Conservation (phyloP, 139 green algal genomes). For the Dunaliella sp. region DNA sequence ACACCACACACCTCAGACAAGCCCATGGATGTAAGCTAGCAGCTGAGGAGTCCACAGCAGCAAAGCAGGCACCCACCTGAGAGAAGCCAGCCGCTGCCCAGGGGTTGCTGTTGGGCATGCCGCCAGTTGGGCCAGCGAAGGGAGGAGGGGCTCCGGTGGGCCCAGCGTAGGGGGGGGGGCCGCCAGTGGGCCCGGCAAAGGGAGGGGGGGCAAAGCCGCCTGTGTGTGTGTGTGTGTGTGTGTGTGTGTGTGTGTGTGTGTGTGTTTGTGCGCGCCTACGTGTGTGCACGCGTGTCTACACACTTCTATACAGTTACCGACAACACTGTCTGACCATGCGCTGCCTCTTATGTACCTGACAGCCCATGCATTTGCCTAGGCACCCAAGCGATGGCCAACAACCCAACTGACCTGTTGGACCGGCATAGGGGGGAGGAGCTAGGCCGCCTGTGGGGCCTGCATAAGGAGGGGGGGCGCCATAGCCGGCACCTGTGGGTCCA, state of each 20-base stretch:
- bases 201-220: neutral
- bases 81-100: neutral
- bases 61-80: neutral
- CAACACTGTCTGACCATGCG: neutral
- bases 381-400: too few species aligned
- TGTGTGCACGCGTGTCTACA: neutral
- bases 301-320: neutral
- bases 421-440: neutral
- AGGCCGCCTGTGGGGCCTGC: neutral
- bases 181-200: neutral
- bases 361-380: too few species aligned
- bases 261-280: neutral
- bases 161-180: neutral
- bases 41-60: neutral
- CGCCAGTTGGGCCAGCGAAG: neutral
- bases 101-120: constrained; percentile 3
- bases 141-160: neutral
- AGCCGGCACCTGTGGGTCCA: neutral
- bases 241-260: neutral
- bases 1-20: neutral
- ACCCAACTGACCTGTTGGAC: neutral
- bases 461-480: neutral
- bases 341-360: neutral
- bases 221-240: neutral
- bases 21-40: neutral